Evolutionary conservation across 208 protist genomes (phyloP).

Genomic region (Acanthamoeba lenticulata): DNA sequence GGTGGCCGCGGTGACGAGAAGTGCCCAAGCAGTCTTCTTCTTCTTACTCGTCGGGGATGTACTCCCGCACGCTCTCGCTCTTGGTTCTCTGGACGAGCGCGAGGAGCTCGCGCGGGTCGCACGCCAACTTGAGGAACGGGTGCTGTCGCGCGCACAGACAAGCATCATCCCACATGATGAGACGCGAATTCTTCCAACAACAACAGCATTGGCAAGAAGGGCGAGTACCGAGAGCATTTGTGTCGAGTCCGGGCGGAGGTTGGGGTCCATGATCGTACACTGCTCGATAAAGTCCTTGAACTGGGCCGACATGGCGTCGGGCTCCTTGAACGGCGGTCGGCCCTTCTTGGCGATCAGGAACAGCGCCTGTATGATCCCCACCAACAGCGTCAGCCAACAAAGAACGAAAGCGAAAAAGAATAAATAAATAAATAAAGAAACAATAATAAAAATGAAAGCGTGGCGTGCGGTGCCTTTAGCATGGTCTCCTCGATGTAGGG

Average conservation of each 20-base stretch:
- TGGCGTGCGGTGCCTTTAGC: not conserved
- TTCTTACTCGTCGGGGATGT: not conserved
- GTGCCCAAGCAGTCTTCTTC: not conserved
- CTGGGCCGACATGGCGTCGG: slow-evolving; percentile 39
- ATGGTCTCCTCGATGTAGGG: slow-evolving; percentile 66
- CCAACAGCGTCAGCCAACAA: not conserved
- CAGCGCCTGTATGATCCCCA: not conserved
- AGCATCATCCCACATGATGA: not conserved
- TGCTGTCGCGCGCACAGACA: not conserved
- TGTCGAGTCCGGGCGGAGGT: not conserved
- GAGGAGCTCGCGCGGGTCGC: slow-evolving; percentile 29
- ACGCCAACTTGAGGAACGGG: slow-evolving; percentile 16
- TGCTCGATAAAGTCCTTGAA: slow-evolving; percentile 65
- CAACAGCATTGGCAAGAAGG: not conserved
- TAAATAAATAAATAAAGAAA: not conserved
- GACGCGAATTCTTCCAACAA: not conserved
- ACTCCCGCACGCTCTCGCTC: slow-evolving; percentile 28
- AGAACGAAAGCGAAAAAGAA: not conserved
- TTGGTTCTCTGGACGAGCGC: slow-evolving; percentile 54
- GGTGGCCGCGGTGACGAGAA: too few species aligned
- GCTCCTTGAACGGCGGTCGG: slow-evolving; percentile 57
- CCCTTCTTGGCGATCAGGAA: slow-evolving; percentile 65
- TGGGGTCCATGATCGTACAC: slow-evolving; percentile 41
- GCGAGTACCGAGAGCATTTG: not conserved
- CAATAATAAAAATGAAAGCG: not conserved